These are phyloP conservation scores for Dioscorea dumetorum DNA, from an alignment of 106 monocot species.

Conservation along the genomic window DNA sequence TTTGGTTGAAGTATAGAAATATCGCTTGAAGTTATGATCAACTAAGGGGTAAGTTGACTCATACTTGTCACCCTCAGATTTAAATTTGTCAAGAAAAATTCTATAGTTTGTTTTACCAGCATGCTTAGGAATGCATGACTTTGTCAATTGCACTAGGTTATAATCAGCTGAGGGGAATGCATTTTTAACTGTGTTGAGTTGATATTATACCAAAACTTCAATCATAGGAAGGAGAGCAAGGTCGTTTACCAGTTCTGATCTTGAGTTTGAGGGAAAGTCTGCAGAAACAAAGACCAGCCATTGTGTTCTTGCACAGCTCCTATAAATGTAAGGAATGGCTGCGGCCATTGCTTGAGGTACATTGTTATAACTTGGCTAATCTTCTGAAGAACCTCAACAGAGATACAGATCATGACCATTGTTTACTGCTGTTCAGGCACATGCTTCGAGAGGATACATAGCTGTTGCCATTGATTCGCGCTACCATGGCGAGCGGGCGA, in stretches of 20 bases:
- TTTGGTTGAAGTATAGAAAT: too few species aligned
- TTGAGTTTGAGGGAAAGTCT: slow-evolving; percentile 49
- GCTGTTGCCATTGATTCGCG: slow-evolving; percentile 90
- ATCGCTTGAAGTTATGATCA: too few species aligned
- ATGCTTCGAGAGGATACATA: slow-evolving; percentile 89
- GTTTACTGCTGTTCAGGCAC: slow-evolving; percentile 46
- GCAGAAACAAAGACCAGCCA: slow-evolving; percentile 51
- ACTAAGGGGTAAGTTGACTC: too few species aligned
- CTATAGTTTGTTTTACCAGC: not conserved
- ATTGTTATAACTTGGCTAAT: not conserved
- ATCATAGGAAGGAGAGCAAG: slow-evolving; percentile 75
- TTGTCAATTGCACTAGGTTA: not conserved
- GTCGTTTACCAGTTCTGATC: slow-evolving; percentile 74
- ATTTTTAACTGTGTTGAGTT: not conserved
- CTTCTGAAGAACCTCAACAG: not conserved
- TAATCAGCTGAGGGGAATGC: too few species aligned
- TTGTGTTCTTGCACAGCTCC: slow-evolving; percentile 89
- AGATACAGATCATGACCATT: not conserved
- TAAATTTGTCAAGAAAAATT: too few species aligned
- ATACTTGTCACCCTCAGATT: too few species aligned
- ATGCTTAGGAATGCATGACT: not conserved
- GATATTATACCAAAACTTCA: not conserved
- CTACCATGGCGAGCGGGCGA: slow-evolving; percentile 95
- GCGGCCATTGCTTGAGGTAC: slow-evolving; percentile 87
- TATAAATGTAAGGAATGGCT: slow-evolving; percentile 96